Percentiles rank a stretch among this genome's conserved stretches.
These are phyloP conservation scores for Suillus decipiens DNA, from an alignment of 768 basidiomycete species.

Conservation along the genomic window DNA sequence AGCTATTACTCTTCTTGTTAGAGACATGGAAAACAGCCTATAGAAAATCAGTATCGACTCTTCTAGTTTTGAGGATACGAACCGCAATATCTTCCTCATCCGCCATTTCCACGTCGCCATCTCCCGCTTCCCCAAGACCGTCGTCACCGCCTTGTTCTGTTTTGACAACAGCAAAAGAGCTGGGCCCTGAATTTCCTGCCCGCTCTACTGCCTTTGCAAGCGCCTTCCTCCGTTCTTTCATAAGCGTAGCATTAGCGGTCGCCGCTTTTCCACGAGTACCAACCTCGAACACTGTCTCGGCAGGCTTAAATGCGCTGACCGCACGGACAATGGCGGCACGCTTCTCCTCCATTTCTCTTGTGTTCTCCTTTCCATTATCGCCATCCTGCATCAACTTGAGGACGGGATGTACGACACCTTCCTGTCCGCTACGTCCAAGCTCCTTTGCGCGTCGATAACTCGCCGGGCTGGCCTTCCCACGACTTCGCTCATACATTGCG, in stretches of 20 bases:
- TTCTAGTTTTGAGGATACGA: conserved; percentile 12
- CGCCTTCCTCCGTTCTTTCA: conserved; percentile 86
- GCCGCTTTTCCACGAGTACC: conserved; percentile 66
- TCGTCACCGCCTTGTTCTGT: conserved; percentile 37
- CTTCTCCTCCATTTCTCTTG: conserved; percentile 39
- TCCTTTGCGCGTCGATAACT: conserved; percentile 90
- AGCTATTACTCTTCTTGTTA: conserved; percentile 49
- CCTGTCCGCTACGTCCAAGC: conserved; percentile 62
- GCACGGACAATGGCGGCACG: conserved; percentile 67
- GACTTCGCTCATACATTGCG: conserved; percentile 90
- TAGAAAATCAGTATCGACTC: conserved; percentile 12
- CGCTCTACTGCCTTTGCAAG: conserved; percentile 64
- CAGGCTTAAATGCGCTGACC: conserved; percentile 82
- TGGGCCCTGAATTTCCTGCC: conserved; percentile 34
- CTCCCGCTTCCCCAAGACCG: conserved; percentile 24
- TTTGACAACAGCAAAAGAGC: conserved; percentile 31
- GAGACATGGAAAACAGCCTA: conserved; percentile 70
- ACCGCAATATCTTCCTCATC: conserved; percentile 80
- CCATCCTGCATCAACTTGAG: conserved; percentile 43
- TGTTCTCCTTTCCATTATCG: conserved; percentile 40
- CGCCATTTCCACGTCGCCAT: conserved; percentile 62
- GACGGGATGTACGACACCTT: conserved; percentile 73
- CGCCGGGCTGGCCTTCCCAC: conserved; percentile 84
- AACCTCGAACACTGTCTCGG: conserved; percentile 91
- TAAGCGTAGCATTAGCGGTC: conserved; percentile 66